Evolutionary conservation across 2,329 filamentous ascomycete species (phyloP), one percentile per base, ranked within the genome.

Genomic region (Penicillium sp.): DNA sequence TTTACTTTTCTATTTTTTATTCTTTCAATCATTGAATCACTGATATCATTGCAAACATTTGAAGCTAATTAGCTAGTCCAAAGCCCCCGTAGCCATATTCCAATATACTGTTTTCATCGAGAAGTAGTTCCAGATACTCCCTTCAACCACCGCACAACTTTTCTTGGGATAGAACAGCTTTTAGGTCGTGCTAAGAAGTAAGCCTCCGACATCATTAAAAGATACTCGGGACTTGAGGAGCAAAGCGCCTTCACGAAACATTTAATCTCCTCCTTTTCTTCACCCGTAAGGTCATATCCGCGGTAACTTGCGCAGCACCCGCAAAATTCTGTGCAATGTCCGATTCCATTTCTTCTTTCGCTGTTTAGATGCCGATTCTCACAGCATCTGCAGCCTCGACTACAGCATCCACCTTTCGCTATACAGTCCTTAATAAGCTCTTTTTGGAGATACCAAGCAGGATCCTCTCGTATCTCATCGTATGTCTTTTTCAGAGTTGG

Each of bases 401-500:
- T 11, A 20, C 32, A 36, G 18, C 32, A 36, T 10, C 18, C 32
- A 11, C 18, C 32, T 8, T 11, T 36, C 16, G 14, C 16, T 6
- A 36, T 18, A 11, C 32, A 36, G 18, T 36, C 32, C 11, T 36
- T 11, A 1, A 36, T 3, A 10, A 36, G 16, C 37, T 10, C 16
- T 8, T 14, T 42, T 40, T 18, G 32, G 2, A 16, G 16, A 40
- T 42, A 36, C 46, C 46, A 28, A 35, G 38, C 13, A 35, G 41
- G 29, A 45, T 45, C n/a, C 36, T 49, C 6, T 24, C 46, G 24
- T 35, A 48, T 28, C 29, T 44, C 32, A 5, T 48, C 34, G 23
- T 35, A 23, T 3, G 34, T 23, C 20, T 40, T 44, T 27, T 44
- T 34, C 8, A 39, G 40, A 16, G 23, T 10, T 44, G 41, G 5